phyloP scores from a whole-genome alignment of 2,329 filamentous ascomycete genomes.

The Paraphaeosphaeria minitans region DNA sequence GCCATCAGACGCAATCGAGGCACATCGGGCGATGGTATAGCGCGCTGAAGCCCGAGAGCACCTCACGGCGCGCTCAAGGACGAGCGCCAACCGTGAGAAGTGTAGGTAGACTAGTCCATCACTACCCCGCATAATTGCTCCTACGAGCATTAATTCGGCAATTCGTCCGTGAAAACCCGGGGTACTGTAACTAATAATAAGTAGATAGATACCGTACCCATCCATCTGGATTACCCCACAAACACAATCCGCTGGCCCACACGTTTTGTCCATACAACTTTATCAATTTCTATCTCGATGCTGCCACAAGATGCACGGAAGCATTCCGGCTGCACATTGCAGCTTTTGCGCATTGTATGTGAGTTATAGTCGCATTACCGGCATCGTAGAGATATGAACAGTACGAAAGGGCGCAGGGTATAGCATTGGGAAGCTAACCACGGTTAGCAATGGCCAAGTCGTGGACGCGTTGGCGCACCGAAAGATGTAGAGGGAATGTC shows the following conservation, averaged over 20 bases:
- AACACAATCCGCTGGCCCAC: background rate
- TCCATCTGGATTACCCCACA: background rate
- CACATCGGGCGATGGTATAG: conserved; percentile 7
- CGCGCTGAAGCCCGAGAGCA: background rate
- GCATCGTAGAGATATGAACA: background rate
- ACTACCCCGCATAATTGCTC: background rate
- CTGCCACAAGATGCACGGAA: background rate
- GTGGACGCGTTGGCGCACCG: conserved; percentile 2
- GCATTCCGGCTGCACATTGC: conserved; percentile 9
- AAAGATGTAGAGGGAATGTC: background rate
- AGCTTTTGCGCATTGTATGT: conserved; percentile 8
- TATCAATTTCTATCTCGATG: background rate
- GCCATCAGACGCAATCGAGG: conserved; percentile 6
- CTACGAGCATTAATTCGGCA: background rate
- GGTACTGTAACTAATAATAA: background rate
- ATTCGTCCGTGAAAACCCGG: conserved; percentile 3
- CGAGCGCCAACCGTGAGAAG: conserved; percentile 1
- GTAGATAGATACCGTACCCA: background rate
- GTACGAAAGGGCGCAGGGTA: background rate
- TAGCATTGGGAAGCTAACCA: conserved; percentile 6
- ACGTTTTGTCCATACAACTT: background rate
- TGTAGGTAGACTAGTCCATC: conserved; percentile 2
- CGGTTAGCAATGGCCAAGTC: conserved; percentile 4
- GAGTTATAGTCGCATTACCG: background rate
- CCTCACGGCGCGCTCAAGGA: background rate